Conservation (phyloP, 768 basidiomycete genomes). For the Suillus decipiens region DNA sequence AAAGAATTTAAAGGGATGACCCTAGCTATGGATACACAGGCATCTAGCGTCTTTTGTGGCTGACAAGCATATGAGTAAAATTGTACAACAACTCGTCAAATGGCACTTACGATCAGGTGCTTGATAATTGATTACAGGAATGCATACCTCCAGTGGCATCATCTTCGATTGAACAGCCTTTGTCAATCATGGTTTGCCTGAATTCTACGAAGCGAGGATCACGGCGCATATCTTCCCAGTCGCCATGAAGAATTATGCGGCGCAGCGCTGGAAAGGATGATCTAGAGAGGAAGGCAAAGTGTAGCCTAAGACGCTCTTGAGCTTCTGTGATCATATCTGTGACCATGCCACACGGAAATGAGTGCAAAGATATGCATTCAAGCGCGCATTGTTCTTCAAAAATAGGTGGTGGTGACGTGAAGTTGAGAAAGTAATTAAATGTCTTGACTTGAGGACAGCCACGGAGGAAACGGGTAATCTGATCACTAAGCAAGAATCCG, state of each 20-base stretch:
- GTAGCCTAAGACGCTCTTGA: constrained; percentile 46
- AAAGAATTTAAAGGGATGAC: neutral
- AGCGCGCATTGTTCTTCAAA: constrained; percentile 35
- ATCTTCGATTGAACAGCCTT: constrained; percentile 32
- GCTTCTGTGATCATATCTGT: constrained; percentile 32
- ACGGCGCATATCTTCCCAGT: constrained; percentile 45
- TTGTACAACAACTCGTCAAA: neutral
- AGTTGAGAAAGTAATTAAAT: constrained; percentile 59
- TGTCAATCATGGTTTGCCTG: constrained; percentile 33
- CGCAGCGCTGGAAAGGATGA: constrained; percentile 47
- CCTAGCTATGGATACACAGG: neutral
- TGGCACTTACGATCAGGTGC: neutral
- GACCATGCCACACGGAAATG: constrained; percentile 46
- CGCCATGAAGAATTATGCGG: constrained; percentile 50
- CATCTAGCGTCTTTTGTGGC: neutral
- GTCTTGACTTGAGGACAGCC: constrained; percentile 47
- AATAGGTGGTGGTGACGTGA: constrained; percentile 38
- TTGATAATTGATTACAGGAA: neutral
- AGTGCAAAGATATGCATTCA: constrained; percentile 51
- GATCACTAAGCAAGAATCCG: constrained; percentile 52
- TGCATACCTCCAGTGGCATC: constrained; percentile 15
- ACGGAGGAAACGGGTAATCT: constrained; percentile 47
- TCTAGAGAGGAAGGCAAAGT: constrained; percentile 47
- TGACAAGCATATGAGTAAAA: neutral
- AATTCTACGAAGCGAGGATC: constrained; percentile 41